phyloP scores from a whole-genome alignment of 2,329 filamentous ascomycete genomes.

The Fusarium ramigenum region DNA sequence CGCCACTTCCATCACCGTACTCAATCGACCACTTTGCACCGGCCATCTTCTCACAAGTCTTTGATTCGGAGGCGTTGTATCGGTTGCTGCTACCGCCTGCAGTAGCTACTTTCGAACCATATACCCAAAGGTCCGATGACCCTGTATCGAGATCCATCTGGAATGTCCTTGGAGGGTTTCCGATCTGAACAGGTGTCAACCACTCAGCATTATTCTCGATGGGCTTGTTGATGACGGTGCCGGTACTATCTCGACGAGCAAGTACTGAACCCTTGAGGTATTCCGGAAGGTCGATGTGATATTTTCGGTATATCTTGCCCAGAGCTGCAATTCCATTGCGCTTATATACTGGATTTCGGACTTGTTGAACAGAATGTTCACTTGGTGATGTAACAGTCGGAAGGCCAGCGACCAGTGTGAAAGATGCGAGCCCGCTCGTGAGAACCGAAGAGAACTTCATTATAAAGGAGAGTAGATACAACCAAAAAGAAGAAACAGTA shows the following conservation, averaged over 20 bases:
- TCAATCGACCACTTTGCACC: conserved; percentile 54
- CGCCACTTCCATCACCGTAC: conserved; percentile 57
- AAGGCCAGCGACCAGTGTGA: conserved; percentile 13
- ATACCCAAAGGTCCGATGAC: conserved; percentile 60
- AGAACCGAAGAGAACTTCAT: conserved; percentile 23
- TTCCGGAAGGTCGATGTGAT: conserved; percentile 45
- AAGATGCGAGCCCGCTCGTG: conserved; percentile 20
- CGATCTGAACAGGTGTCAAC: conserved; percentile 53
- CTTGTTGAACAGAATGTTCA: conserved; percentile 46
- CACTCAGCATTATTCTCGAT: conserved; percentile 49
- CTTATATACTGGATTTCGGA: conserved; percentile 49
- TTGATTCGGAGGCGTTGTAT: conserved; percentile 52
- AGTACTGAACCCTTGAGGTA: conserved; percentile 33
- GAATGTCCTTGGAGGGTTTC: conserved; percentile 54
- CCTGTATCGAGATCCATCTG: conserved; percentile 58
- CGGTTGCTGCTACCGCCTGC: conserved; percentile 50
- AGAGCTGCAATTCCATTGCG: conserved; percentile 49
- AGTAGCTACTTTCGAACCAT: conserved; percentile 55
- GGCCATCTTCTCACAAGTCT: conserved; percentile 48
- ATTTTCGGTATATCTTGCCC: conserved; percentile 50
- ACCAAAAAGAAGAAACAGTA: neutral
- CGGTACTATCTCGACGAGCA: conserved; percentile 39
- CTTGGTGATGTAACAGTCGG: neutral
- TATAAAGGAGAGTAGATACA: conserved; percentile 17
- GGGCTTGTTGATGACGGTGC: conserved; percentile 44